Evolutionary conservation across 1,284 basidiomycete genomes (phyloP).

Genomic region (Leccinum olivaceoglutinosum): DNA sequence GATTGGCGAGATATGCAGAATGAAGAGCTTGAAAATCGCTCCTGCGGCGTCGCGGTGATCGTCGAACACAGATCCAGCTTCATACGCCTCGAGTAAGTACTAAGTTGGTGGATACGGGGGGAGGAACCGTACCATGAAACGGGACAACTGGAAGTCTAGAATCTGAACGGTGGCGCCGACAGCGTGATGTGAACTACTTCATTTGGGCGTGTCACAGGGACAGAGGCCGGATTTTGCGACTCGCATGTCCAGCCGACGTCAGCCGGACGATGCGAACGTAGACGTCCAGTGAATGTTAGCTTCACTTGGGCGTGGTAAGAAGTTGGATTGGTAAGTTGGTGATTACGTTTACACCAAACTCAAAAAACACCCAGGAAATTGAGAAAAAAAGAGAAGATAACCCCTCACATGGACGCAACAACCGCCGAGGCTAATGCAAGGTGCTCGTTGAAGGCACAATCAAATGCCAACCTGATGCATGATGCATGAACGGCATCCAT

Average conservation of each 20-base stretch:
- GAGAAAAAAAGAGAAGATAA: neutral
- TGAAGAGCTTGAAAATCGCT: neutral
- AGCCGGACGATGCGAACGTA: neutral
- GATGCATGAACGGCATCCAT: neutral
- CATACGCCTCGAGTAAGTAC: neutral
- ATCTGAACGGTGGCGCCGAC: neutral
- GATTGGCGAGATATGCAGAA: conserved; percentile 8
- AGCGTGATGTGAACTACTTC: neutral
- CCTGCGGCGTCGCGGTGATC: conserved; percentile 12
- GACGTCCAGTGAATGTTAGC: neutral
- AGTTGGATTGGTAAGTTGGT: neutral
- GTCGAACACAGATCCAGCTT: neutral
- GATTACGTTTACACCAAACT: neutral
- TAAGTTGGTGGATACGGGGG: neutral
- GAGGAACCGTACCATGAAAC: neutral
- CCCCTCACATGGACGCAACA: conserved; percentile 6
- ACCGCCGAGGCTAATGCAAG: neutral
- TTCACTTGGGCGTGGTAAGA: neutral
- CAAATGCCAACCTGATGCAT: neutral
- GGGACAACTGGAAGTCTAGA: neutral
- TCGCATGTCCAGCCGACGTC: neutral
- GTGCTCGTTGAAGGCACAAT: neutral
- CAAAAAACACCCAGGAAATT: conserved; percentile 11
- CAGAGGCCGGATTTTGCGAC: neutral
- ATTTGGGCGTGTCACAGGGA: neutral